These are phyloP conservation scores for Emericellopsis atlantica DNA, from an alignment of 2,329 filamentous ascomycete genomes.

Conservation along the genomic window DNA sequence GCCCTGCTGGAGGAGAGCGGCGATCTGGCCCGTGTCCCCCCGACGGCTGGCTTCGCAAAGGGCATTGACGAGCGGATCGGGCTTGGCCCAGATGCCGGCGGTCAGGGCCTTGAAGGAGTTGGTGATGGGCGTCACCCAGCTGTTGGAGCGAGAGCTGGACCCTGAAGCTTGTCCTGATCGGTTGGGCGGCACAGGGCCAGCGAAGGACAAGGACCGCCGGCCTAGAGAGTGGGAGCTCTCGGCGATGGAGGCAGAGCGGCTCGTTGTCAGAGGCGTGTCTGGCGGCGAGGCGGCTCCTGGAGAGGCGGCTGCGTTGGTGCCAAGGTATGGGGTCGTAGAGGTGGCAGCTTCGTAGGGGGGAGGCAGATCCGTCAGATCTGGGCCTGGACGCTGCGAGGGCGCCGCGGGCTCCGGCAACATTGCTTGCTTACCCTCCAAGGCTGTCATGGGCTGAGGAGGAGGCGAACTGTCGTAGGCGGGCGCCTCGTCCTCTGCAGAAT, in stretches of 20 bases:
- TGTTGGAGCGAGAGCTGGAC: neutral
- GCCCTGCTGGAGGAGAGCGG: constrained; percentile 18
- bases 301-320: too few species aligned
- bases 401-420: neutral
- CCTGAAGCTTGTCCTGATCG: neutral
- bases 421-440: too few species aligned
- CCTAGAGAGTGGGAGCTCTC: neutral
- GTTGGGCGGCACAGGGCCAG: neutral
- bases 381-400: neutral
- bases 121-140: constrained; percentile 7
- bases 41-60: constrained; percentile 19
- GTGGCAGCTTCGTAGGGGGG: constrained; percentile 11
- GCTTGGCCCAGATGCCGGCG: constrained; percentile 15
- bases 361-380: constrained; percentile 6
- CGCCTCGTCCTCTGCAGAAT: neutral
- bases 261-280: too few species aligned
- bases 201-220: neutral
- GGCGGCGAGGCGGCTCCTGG: too few species aligned
- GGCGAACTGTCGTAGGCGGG: neutral
- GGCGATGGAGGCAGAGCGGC: too few species aligned
- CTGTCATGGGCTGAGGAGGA: neutral
- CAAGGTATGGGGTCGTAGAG: too few species aligned
- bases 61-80: constrained; percentile 21
- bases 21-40: constrained; percentile 19
- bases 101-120: constrained; percentile 22